These are phyloP conservation scores for Orychophragmus violaceus DNA, from an alignment of 345 rosid genomes.

Conservation along the genomic window DNA sequence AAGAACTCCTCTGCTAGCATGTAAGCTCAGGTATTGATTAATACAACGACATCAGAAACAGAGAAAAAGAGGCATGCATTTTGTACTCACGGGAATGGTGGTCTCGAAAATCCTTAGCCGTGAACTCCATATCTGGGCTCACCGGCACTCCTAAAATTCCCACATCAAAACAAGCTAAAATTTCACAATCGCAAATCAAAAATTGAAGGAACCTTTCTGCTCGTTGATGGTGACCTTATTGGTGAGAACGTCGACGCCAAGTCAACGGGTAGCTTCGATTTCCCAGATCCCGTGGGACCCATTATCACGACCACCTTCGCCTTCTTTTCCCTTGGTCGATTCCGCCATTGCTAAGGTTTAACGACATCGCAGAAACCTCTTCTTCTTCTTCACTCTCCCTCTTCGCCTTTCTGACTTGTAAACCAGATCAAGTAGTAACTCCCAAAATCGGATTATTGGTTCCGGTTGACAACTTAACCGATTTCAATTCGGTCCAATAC, in stretches of 20 bases:
- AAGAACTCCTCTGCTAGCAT: conserved; percentile 56
- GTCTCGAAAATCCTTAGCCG: conserved; percentile 70
- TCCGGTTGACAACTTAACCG: background rate
- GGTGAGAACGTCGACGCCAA: conserved; percentile 82
- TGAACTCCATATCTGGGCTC: conserved; percentile 57
- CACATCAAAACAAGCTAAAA: background rate
- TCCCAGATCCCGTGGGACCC: conserved; percentile 93
- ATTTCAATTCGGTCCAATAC: background rate
- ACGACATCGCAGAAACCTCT: conserved; percentile 1
- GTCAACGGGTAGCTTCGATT: conserved; percentile 78
- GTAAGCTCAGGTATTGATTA: conserved; percentile 59
- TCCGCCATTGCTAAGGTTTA: conserved; percentile 41
- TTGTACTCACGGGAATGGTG: conserved; percentile 73
- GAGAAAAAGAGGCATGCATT: too few relatives aligned
- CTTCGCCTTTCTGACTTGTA: background rate
- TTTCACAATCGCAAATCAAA: too few relatives aligned
- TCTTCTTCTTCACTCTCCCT: too few relatives aligned
- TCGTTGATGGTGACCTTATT: conserved; percentile 64
- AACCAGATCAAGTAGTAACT: background rate
- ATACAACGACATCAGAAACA: conserved; percentile 41
- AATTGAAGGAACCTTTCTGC: conserved; percentile 81
- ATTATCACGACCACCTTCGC: conserved; percentile 67
- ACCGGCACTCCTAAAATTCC: conserved; percentile 55
- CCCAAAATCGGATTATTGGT: background rate
- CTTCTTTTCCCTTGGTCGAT: conserved; percentile 33